Base-by-base conservation (phyloP, 2,329 filamentous ascomycete genomes). In the Pseudogymnoascus sp. region DNA sequence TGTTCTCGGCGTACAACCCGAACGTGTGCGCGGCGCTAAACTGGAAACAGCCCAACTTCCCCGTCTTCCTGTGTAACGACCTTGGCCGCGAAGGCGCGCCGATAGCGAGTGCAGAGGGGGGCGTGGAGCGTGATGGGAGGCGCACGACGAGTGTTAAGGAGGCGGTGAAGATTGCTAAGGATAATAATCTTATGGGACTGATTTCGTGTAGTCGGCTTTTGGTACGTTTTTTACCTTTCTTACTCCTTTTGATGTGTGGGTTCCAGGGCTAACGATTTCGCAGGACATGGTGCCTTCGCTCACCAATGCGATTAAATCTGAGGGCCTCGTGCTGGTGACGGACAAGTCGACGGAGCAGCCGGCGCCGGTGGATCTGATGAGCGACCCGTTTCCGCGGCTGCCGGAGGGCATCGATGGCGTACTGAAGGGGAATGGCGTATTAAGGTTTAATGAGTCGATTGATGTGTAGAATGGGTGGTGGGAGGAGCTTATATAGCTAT, bases 11-110 rank as follows among this genome's bases (percentile, higher is more conserved):
- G 21, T 96, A 93, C 75, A 97, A 96, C 72, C 81, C 90, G 10
- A 88, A 87, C 66, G 84, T 97, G 18, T 99, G 94, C 76, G 95
- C 90, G 13, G 92, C 93, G 4, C 77, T 99, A 69, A 99, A 99
- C 75, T 99, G 94, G 94, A 99, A 99, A 75, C 94, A 99, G 74
- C 94, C 94, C 2, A 99, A 97, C 72, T 99, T 96, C 73, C 94
- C 94, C 0, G 90, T 97, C 0, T 89, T 99, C 68, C 81, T 97
- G 55, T 97, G 92, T 77, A 97, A 97, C 73, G 92, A 97, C 64
- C 83, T 97, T 27, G 91, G 91, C 21, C 80, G 82, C 6, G 83
- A 86, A 64, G 81, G 80, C 29, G 72, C 75, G 21, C 21, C 45
- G 45, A 31, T 25, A 31, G 45, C 25, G 21, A 31, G 29, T 52